Evolutionary conservation across 2,329 filamentous ascomycete species (phyloP).

Genomic region (Pseudocercospora cruenta): DNA sequence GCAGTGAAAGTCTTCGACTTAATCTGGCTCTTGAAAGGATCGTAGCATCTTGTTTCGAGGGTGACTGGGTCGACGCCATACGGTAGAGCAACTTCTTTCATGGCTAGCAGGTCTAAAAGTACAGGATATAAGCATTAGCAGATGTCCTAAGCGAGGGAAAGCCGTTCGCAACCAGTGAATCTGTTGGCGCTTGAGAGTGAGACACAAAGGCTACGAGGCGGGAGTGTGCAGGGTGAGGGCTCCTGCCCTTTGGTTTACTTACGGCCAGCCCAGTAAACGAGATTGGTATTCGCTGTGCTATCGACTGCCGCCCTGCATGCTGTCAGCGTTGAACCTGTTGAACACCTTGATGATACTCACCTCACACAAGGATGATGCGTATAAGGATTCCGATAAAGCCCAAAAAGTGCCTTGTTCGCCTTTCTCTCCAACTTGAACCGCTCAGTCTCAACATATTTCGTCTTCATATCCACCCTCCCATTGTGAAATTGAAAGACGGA

Average conservation of each 20-base stretch:
- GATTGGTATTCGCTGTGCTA: conserved; percentile 63
- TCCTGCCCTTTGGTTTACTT: too few relatives aligned
- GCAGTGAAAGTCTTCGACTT: conserved; percentile 47
- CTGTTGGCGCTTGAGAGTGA: too few relatives aligned
- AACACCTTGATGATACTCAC: neutral
- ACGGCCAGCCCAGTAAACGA: conserved; percentile 60
- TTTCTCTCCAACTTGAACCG: conserved; percentile 45
- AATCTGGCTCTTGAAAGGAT: conserved; percentile 47
- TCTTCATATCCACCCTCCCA: conserved; percentile 49
- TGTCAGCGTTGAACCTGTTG: neutral
- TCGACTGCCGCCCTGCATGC: conserved; percentile 45
- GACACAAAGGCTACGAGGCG: too few relatives aligned
- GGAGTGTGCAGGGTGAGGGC: too few relatives aligned
- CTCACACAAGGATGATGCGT: conserved; percentile 47
- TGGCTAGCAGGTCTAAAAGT: conserved; percentile 50
- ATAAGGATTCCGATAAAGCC: conserved; percentile 61
- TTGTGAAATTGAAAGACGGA: conserved; percentile 48
- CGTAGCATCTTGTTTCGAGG: conserved; percentile 44
- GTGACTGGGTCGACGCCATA: conserved; percentile 48
- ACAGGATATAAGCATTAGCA: too few relatives aligned
- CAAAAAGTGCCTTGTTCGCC: conserved; percentile 52
- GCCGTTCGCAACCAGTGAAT: too few relatives aligned
- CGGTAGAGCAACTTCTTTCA: conserved; percentile 52
- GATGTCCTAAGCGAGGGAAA: too few relatives aligned
- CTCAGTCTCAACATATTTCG: conserved; percentile 49